These are phyloP conservation scores for Centaurea solstitialis DNA, from an alignment of 129 eudicot species.

Conservation along the genomic window DNA sequence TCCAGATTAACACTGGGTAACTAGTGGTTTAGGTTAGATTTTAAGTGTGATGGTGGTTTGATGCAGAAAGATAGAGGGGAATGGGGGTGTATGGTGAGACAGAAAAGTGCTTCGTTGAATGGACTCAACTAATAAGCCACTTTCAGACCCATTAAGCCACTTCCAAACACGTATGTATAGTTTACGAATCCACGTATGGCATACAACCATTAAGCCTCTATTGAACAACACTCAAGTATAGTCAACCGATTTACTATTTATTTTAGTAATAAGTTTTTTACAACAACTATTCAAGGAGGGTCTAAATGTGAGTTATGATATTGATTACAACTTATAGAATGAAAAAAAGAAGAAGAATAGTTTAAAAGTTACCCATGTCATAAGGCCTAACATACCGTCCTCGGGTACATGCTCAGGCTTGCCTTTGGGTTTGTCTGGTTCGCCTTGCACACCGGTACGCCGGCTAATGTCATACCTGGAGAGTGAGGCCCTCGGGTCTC, in stretches of 20 bases:
- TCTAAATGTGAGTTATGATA: not conserved
- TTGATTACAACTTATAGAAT: not conserved
- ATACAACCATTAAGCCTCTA: not conserved
- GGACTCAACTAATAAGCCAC: not conserved
- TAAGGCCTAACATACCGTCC: too few species aligned
- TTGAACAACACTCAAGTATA: not conserved
- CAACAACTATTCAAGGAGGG: not conserved
- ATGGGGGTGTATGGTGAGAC: not conserved
- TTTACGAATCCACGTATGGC: not conserved
- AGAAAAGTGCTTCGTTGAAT: not conserved
- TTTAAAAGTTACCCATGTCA: not conserved
- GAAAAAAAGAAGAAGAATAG: too few species aligned
- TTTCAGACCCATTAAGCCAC: not conserved
- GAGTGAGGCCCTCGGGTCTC: too few species aligned
- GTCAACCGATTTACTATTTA: not conserved
- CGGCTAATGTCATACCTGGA: too few species aligned
- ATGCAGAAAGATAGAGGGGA: not conserved
- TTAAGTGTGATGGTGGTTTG: not conserved
- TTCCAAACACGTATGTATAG: not conserved
- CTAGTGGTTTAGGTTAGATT: not conserved
- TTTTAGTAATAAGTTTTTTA: not conserved
- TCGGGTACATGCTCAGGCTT: too few species aligned
- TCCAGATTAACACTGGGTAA: not conserved
- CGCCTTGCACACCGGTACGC: too few species aligned
- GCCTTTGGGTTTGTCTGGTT: too few species aligned